Evolutionary conservation across 495 filamentous ascomycete species (phyloP).

Genomic region (Xylaria castorea): DNA sequence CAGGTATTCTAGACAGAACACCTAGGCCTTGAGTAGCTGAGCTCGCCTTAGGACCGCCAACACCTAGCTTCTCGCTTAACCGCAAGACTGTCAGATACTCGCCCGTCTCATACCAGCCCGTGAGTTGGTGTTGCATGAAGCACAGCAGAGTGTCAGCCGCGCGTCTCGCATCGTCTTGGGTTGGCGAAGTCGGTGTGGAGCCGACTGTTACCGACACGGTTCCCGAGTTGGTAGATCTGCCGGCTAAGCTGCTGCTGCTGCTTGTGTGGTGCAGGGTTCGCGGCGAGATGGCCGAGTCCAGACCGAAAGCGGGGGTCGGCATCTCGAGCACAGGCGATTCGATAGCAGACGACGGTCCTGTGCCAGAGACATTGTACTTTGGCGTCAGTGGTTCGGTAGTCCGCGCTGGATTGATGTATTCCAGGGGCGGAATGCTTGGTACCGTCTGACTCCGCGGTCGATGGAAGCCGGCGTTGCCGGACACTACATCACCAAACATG

Average conservation of each 20-base stretch:
- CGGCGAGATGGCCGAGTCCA: constrained; percentile 62
- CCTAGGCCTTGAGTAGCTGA: constrained; percentile 62
- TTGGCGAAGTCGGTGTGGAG: constrained; percentile 69
- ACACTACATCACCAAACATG: constrained; percentile 64
- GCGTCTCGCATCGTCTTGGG: constrained; percentile 85
- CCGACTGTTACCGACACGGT: constrained; percentile 48
- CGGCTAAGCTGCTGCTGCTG: constrained; percentile 58
- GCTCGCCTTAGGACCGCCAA: constrained; percentile 55
- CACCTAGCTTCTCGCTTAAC: constrained; percentile 84
- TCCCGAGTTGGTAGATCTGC: constrained; percentile 51
- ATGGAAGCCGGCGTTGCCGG: constrained; percentile 63
- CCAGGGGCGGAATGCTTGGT: constrained; percentile 72
- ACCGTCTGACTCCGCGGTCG: constrained; percentile 93
- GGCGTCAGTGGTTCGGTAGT: constrained; percentile 68
- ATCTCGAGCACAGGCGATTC: constrained; percentile 74
- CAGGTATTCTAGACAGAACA: constrained; percentile 71
- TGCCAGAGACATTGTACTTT: constrained; percentile 65
- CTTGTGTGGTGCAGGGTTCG: constrained; percentile 60
- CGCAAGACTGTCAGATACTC: constrained; percentile 85
- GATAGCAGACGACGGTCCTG: constrained; percentile 65
- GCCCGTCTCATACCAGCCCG: constrained; percentile 74
- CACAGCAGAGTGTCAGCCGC: constrained; percentile 86
- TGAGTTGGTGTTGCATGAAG: constrained; percentile 77
- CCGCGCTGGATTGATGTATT: constrained; percentile 70
- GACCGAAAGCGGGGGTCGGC: constrained; percentile 50